phyloP scores from a whole-genome alignment of 1,139 yeast genomes.

The Arxiozyma bovina region DNA sequence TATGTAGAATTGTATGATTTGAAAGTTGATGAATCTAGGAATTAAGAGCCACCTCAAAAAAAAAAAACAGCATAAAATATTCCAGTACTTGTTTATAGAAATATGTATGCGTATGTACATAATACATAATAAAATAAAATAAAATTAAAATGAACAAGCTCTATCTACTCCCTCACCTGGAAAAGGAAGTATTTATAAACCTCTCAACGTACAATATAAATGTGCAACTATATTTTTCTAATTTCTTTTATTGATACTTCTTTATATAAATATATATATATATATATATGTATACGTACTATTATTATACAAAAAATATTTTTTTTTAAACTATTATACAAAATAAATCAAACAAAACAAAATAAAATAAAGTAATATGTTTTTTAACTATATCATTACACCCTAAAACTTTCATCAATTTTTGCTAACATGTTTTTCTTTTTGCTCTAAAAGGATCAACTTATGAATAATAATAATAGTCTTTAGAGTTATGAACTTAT shows the following conservation, averaged over 20 bases:
- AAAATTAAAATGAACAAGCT: neutral
- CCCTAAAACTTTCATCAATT: neutral
- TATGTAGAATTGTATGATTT: constrained; percentile 5
- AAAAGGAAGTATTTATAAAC: too few species aligned
- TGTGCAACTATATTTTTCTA: too few species aligned
- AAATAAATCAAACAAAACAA: too few species aligned
- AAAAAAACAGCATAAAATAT: too few species aligned
- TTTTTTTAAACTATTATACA: neutral
- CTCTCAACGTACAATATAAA: too few species aligned
- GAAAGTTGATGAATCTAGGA: neutral
- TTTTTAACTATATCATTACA: too few species aligned
- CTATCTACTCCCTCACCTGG: neutral
- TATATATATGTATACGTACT: too few species aligned
- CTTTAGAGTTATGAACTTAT: neutral
- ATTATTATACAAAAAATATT: neutral
- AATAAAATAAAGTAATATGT: neutral
- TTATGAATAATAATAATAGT: too few species aligned
- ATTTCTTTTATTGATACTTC: neutral
- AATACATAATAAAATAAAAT: too few species aligned
- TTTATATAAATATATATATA: too few species aligned
- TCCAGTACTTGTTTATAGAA: neutral
- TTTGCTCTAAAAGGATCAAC: neutral
- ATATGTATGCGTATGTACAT: neutral
- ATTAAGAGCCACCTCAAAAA: too few species aligned
- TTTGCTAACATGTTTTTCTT: neutral